phyloP scores from a whole-genome alignment of 176 grass and related monocot genomes.

The Saccharum spontaneum region DNA sequence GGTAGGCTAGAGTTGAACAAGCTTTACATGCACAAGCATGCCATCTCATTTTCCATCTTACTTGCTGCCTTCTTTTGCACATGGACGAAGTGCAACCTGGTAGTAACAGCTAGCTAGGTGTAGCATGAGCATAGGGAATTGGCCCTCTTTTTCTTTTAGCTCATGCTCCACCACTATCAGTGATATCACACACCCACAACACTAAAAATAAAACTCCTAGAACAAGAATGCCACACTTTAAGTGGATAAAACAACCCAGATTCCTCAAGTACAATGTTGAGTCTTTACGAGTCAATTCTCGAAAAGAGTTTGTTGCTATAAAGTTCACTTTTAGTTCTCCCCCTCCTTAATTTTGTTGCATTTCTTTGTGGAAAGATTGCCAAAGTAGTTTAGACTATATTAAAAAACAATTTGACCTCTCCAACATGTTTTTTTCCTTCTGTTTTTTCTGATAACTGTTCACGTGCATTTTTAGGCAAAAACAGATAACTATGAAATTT shows the following conservation, averaged over 20 bases:
- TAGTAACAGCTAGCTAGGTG: background rate
- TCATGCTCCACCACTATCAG: too few relatives aligned
- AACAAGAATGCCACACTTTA: background rate
- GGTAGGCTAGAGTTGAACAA: too few relatives aligned
- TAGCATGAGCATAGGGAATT: background rate
- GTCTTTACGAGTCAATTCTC: background rate
- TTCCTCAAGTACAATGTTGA: background rate
- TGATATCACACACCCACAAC: background rate
- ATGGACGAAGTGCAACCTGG: background rate
- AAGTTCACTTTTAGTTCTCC: background rate
- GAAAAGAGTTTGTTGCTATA: background rate
- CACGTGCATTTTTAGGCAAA: slow-evolving; percentile 50
- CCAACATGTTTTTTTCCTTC: background rate
- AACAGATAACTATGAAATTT: slow-evolving; percentile 41
- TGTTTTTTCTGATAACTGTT: slow-evolving; percentile 30
- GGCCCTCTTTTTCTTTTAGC: too few relatives aligned
- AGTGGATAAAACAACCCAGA: background rate
- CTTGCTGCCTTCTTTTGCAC: background rate
- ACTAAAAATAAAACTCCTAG: background rate
- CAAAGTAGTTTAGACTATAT: background rate
- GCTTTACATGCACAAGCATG: background rate
- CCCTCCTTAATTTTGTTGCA: slow-evolving; percentile 27
- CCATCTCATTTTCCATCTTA: background rate
- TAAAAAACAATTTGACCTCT: slow-evolving; percentile 23
- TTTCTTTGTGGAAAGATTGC: slow-evolving; percentile 1